Percentiles rank a stretch among this genome's conserved stretches.
These are phyloP conservation scores for Chytriomyces sp. DNA, from an alignment of 192 early-diverging fungal genomes.

Conservation along the genomic window DNA sequence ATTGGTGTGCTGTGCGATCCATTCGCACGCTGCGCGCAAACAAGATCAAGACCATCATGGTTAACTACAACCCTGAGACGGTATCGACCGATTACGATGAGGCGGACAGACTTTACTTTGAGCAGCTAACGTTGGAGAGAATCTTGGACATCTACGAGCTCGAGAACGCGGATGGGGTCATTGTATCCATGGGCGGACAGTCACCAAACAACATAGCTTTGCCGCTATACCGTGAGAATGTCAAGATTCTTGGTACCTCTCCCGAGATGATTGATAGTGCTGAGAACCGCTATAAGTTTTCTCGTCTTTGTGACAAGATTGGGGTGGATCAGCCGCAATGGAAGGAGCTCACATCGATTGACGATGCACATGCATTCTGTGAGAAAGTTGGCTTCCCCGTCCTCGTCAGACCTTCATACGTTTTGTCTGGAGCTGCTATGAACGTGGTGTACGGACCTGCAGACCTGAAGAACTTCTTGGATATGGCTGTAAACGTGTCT, in stretches of 20 bases:
- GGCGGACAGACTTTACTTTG: slow-evolving; percentile 97
- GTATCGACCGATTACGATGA: slow-evolving; percentile 99
- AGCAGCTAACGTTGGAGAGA: slow-evolving; percentile 90
- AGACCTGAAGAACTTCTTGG: slow-evolving; percentile 83
- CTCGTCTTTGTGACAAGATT: slow-evolving; percentile 92
- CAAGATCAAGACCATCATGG: slow-evolving; percentile 94
- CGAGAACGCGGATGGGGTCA: slow-evolving; percentile 82
- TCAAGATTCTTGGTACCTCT: slow-evolving; percentile 91
- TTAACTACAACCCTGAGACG: slow-evolving; percentile 99
- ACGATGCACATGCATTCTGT: slow-evolving; percentile 87
- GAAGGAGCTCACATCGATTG: slow-evolving; percentile 90
- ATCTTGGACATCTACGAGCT: slow-evolving; percentile 96
- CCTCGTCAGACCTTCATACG: slow-evolving; percentile 96
- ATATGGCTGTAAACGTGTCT: slow-evolving; percentile 89
- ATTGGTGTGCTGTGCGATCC: slow-evolving; percentile 97
- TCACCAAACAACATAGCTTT: slow-evolving; percentile 98
- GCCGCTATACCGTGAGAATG: slow-evolving; percentile 84
- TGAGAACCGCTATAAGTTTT: slow-evolving; percentile 98
- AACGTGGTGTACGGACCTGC: slow-evolving; percentile 87
- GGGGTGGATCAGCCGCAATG: slow-evolving; percentile 97
- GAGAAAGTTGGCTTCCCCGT: slow-evolving; percentile 91
- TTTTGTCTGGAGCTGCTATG: slow-evolving; percentile 99
- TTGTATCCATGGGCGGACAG: slow-evolving; percentile 97
- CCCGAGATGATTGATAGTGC: slow-evolving; percentile 97
- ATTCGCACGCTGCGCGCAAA: slow-evolving; percentile 89